Conservation (phyloP, 768 basidiomycete species). For the Hortiboletus campestris region DNA sequence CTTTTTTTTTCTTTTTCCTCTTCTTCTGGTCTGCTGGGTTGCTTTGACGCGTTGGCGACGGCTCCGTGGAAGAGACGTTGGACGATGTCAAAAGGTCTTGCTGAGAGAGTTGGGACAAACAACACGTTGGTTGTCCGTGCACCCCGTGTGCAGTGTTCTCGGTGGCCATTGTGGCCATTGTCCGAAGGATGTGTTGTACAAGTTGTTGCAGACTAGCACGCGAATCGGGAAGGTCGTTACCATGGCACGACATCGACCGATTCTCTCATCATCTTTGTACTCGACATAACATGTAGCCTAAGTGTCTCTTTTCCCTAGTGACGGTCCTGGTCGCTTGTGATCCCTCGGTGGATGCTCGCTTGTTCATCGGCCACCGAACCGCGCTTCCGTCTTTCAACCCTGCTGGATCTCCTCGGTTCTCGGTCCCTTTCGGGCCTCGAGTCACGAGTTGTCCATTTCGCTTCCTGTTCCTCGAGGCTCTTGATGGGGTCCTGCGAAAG, state of each 20-base stretch:
- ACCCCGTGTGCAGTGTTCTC: neutral
- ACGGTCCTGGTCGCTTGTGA: neutral
- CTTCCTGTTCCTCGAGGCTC: constrained; percentile 19
- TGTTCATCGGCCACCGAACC: too few species aligned
- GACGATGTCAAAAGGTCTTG: neutral
- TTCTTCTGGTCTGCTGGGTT: constrained; percentile 49
- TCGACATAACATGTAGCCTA: neutral
- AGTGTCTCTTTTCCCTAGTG: too few species aligned
- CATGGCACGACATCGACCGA: neutral
- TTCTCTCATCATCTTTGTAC: neutral
- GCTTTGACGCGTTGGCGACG: constrained; percentile 20
- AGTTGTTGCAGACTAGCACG: neutral
- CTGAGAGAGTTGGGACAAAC: neutral
- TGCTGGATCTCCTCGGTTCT: neutral
- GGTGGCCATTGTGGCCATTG: constrained; percentile 6
- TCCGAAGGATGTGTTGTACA: neutral
- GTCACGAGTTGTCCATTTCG: constrained; percentile 22
- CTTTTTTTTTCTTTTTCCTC: constrained; percentile 63
- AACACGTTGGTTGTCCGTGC: neutral
- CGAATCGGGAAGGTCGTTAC: constrained; percentile 17
- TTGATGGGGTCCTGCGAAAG: neutral
- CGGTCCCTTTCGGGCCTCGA: neutral
- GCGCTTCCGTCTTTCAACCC: neutral
- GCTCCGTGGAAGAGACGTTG: constrained; percentile 10
- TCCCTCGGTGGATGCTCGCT: too few species aligned